Conservation (phyloP, 768 basidiomycete genomes). For the Asterophora lycoperdoides region DNA sequence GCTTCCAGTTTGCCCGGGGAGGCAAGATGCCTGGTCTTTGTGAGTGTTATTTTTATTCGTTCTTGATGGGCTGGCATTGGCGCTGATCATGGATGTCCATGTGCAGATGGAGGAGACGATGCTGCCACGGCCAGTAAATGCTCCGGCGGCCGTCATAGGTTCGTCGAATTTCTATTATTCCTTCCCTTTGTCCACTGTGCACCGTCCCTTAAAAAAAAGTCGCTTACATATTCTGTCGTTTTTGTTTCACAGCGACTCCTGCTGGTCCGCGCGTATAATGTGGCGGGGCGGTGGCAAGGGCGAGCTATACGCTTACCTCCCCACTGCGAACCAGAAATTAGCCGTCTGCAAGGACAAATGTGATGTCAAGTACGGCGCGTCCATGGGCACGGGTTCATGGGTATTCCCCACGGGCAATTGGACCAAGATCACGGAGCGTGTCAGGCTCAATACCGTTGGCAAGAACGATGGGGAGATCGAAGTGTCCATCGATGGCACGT, state of each 20-base stretch:
- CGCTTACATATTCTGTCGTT: not conserved
- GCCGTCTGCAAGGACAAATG: conserved; percentile 45
- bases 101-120: conserved; percentile 50
- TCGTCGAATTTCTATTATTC: not conserved
- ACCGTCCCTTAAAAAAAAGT: too few relatives aligned
- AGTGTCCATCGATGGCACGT: conserved; percentile 39
- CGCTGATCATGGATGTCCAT: not conserved
- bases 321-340: conserved; percentile 34
- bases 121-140: conserved; percentile 43
- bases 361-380: conserved; percentile 42
- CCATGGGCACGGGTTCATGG: conserved; percentile 48
- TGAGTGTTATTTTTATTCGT: conserved; percentile 24
- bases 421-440: conserved; percentile 48
- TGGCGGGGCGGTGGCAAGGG: conserved; percentile 55
- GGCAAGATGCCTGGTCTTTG: conserved; percentile 72
- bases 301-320: conserved; percentile 69
- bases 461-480: conserved; percentile 53
- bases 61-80: not conserved
- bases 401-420: conserved; percentile 45
- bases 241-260: conserved; percentile 34
- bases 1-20: conserved; percentile 58
- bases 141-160: conserved; percentile 49
- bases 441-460: conserved; percentile 54
- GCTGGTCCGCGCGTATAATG: conserved; percentile 70
- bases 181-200: too few relatives aligned